Percentiles rank a stretch among this genome's conserved stretches.
phyloP scores from a whole-genome alignment of 805 yeast species.

The Lipomyces yamanashiensis region DNA sequence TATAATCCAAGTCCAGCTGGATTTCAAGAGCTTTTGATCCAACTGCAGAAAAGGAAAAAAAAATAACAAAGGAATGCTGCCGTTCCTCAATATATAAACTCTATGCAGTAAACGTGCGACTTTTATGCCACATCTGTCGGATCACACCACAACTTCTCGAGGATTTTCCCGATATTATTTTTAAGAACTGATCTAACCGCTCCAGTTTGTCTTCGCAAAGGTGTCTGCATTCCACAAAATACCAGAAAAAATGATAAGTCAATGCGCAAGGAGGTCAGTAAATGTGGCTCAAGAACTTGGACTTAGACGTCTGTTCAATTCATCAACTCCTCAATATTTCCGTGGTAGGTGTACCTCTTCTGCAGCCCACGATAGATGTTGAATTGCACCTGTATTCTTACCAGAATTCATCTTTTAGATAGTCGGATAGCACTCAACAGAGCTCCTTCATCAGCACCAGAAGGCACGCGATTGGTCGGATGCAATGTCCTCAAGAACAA shows the following conservation, averaged over 20 bases:
- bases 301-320: not conserved
- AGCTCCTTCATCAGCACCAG: constrained; percentile 2
- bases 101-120: too few species aligned
- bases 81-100: too few species aligned
- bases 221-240: not conserved
- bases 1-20: too few species aligned
- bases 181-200: too few species aligned
- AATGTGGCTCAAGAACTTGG: not conserved
- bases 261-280: not conserved
- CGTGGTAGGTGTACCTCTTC: not conserved
- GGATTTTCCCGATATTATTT: too few species aligned
- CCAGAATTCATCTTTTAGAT: not conserved
- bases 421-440: not conserved
- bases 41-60: too few species aligned
- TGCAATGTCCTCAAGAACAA: constrained; percentile 77
- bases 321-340: not conserved
- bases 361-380: not conserved
- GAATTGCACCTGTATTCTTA: not conserved
- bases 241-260: not conserved
- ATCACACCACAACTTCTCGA: too few species aligned
- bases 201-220: not conserved
- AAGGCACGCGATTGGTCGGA: constrained; percentile 64
- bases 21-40: too few species aligned
- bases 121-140: too few species aligned
- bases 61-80: too few species aligned